Evolutionary conservation across 2,329 filamentous ascomycete genomes (phyloP).

Genomic region (Triangularia setosa): DNA sequence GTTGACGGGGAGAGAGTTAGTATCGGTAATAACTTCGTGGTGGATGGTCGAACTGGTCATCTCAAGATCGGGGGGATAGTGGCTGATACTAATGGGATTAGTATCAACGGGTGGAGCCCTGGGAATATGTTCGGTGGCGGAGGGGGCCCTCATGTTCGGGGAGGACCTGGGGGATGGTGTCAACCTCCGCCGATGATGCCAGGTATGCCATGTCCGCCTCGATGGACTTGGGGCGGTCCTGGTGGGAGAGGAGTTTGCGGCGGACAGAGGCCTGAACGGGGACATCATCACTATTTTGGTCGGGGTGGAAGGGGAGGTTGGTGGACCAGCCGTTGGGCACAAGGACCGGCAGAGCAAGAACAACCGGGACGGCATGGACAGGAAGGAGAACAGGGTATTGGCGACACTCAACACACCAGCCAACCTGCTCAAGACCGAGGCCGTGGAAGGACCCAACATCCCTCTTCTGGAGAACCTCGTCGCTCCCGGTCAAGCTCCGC

Average conservation of each 20-base stretch:
- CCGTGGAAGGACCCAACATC: slow-evolving; percentile 10
- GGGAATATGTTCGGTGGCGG: slow-evolving; percentile 18
- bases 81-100: slow-evolving; percentile 35
- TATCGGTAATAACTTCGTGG: slow-evolving; percentile 41
- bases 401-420: background rate
- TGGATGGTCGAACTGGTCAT: slow-evolving; percentile 38
- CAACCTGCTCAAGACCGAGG: background rate
- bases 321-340: slow-evolving; percentile 7
- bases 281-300: background rate
- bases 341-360: background rate
- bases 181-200: background rate
- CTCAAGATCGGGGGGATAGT: slow-evolving; percentile 44
- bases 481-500: slow-evolving; percentile 31
- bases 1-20: slow-evolving; percentile 42
- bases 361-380: background rate
- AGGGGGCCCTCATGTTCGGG: background rate
- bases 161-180: background rate
- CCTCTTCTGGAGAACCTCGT: slow-evolving; percentile 10
- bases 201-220: background rate
- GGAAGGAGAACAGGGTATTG: background rate
- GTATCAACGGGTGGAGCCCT: slow-evolving; percentile 24
- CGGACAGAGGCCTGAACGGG: background rate
- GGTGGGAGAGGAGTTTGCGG: slow-evolving; percentile 10
- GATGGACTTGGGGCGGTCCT: slow-evolving; percentile 1
- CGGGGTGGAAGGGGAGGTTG: slow-evolving; percentile 10